Evolutionary conservation across 2,329 filamentous ascomycete genomes (phyloP), one percentile per base, ranked within the genome.

Genomic region (Pseudovirgaria hyperparasitica): DNA sequence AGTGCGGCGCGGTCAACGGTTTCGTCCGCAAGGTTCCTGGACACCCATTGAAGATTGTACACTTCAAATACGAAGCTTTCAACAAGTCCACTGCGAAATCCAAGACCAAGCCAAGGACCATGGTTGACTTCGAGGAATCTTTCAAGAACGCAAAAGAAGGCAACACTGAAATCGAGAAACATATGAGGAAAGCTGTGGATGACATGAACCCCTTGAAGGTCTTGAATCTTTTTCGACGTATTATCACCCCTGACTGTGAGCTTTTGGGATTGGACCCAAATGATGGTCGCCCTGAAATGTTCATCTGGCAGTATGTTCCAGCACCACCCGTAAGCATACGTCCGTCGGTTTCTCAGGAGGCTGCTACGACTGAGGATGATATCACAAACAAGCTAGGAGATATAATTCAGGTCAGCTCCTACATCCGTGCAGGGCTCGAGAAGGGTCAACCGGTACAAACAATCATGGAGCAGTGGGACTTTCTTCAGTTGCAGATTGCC

Each of bases 391-490:
- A 96, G 51, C 70, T 98, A n/a, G 81, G 85, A 16, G 87, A 98
- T 48, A 96, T 98, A 38, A 78, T 94, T 7, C 82, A 92, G 43
- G 82, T 92, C 37, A 93, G 86, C 46, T 79, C 80, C 29, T 72
- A 92, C 41, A 82, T 98, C 36, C 76, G 80, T 26, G 79, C 82
- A 13, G 82, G 84, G 0, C 55, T 96, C 10, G 68, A 78, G 34
- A 85, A 84, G 40, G 87, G 87, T 7, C 81, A 86, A 9, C 75
- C 84, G 0, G 69, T 98, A 2, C 72, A 80, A 38, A 92, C 82
- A 1, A 81, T 96, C 30, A 92, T 96, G 76, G 90, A 98, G 50
- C 85, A 93, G 43, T 98, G 90, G 90, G 90, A 98, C 48, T 96
- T 87, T 45, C 62, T 98, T 34, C 87, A 96, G 47, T 68, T 93